Evolutionary conservation across 1,284 basidiomycete species (phyloP).

Genomic region (Crocinoboletus sp.): DNA sequence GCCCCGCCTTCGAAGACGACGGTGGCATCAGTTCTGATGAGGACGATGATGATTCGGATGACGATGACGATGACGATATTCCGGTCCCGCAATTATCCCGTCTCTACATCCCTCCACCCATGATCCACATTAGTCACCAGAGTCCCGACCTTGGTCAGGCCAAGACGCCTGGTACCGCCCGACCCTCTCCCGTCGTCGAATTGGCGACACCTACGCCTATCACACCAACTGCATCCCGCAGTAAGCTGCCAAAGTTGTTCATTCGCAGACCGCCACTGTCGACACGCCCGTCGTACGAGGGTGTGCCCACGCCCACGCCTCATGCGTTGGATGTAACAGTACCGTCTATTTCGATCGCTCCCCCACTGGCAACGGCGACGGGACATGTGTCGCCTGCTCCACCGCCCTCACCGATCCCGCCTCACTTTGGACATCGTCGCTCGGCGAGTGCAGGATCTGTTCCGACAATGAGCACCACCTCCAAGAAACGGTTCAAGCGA

Average conservation of each 20-base stretch:
- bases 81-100: slow-evolving; percentile 17
- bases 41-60: slow-evolving; percentile 37
- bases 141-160: slow-evolving; percentile 9
- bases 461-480: slow-evolving; percentile 18
- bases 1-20: slow-evolving; percentile 67
- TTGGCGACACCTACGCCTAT: slow-evolving; percentile 11
- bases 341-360: slow-evolving; percentile 12
- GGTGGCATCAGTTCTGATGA: slow-evolving; percentile 68
- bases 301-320: slow-evolving; percentile 12
- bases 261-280: slow-evolving; percentile 33
- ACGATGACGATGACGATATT: slow-evolving; percentile 25
- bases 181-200: slow-evolving; percentile 21
- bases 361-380: slow-evolving; percentile 1
- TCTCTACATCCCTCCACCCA: slow-evolving; percentile 29
- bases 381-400: slow-evolving; percentile 12
- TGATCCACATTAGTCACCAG: slow-evolving; percentile 15
- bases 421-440: slow-evolving; percentile 28
- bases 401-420: slow-evolving; percentile 16
- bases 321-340: slow-evolving; percentile 1
- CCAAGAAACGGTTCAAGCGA: slow-evolving; percentile 30
- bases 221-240: slow-evolving; percentile 22
- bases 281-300: slow-evolving; percentile 31
- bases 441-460: slow-evolving; percentile 31
- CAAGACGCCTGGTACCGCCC: slow-evolving; percentile 23
- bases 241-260: slow-evolving; percentile 37